Percentiles rank a stretch among this genome's conserved stretches.
Conservation (phyloP, 805 yeast species). For the Nakazawaea ambrosiae region DNA sequence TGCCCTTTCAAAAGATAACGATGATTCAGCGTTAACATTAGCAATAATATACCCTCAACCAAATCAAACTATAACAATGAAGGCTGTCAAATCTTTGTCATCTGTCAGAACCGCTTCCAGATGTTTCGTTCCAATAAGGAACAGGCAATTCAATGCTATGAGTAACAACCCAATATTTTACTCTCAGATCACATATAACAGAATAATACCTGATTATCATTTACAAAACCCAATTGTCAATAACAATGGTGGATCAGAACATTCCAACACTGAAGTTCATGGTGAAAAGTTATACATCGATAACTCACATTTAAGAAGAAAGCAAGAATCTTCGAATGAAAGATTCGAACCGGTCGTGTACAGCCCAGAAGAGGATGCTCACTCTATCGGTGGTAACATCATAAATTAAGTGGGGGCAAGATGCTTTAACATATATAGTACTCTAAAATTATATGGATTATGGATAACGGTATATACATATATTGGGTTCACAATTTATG, state of each 20-base stretch:
- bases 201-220: conserved; percentile 5
- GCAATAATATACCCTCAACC: too few relatives aligned
- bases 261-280: conserved; percentile 22
- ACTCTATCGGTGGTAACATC: conserved; percentile 19
- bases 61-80: too few relatives aligned
- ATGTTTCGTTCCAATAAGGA: conserved; percentile 5
- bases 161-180: conserved; percentile 9
- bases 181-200: conserved; percentile 5
- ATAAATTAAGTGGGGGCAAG: conserved; percentile 13
- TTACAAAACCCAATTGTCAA: conserved; percentile 15
- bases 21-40: too few relatives aligned
- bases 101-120: conserved; percentile 9
- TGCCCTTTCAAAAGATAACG: too few relatives aligned
- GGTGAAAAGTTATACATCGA: conserved; percentile 16
- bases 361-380: conserved; percentile 17
- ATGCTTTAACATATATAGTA: too few relatives aligned
- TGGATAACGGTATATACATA: too few relatives aligned
- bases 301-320: conserved; percentile 12
- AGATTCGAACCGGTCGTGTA: conserved; percentile 26
- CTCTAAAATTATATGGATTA: too few relatives aligned
- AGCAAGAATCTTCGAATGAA: conserved; percentile 1
- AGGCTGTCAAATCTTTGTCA: conserved; percentile 1
- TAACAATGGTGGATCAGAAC: conserved; percentile 24
- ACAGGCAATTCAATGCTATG: conserved; percentile 5
- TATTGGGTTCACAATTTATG: too few relatives aligned